phyloP scores from a whole-genome alignment of 371 early-diverging fungal species.

The Apophysomyces sp. region DNA sequence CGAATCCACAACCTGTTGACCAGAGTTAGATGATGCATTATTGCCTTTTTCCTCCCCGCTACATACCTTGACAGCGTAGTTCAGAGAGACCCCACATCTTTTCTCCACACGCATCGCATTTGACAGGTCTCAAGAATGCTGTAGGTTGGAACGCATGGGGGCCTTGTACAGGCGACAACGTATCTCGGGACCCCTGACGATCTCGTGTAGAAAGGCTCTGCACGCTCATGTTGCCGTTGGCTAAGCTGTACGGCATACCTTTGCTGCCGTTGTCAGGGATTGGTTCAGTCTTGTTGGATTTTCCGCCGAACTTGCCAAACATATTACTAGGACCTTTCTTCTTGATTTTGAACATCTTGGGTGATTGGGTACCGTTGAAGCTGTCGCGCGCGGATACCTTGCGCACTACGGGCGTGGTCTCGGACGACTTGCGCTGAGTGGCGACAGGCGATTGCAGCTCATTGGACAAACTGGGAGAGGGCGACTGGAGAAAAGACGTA shows the following conservation, averaged over 20 bases:
- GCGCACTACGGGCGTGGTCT: constrained; percentile 13
- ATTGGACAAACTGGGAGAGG: constrained; percentile 22
- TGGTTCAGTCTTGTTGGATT: constrained; percentile 7
- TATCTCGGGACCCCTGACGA: constrained; percentile 14
- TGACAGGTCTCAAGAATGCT: constrained; percentile 64
- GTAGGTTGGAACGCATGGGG: constrained; percentile 64
- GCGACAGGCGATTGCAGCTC: constrained; percentile 13
- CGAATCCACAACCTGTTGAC: constrained; percentile 2
- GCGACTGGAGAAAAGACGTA: constrained; percentile 19
- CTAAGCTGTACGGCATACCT: neutral
- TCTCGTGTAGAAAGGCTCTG: constrained; percentile 1
- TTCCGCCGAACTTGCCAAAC: constrained; percentile 47
- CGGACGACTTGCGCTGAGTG: constrained; percentile 14
- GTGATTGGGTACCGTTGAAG: constrained; percentile 26
- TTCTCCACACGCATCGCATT: constrained; percentile 84
- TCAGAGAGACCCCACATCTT: constrained; percentile 85
- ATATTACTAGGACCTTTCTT: constrained; percentile 31
- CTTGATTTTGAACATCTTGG: constrained; percentile 43
- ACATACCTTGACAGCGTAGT: constrained; percentile 65
- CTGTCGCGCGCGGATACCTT: constrained; percentile 26
- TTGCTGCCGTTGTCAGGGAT: neutral
- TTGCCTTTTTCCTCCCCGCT: neutral
- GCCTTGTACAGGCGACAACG: constrained; percentile 26
- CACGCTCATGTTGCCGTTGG: constrained; percentile 1
- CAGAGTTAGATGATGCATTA: constrained; percentile 4